Evolutionary conservation across 2,329 filamentous ascomycete genomes (phyloP).

Genomic region (Ceratocystis destructans): DNA sequence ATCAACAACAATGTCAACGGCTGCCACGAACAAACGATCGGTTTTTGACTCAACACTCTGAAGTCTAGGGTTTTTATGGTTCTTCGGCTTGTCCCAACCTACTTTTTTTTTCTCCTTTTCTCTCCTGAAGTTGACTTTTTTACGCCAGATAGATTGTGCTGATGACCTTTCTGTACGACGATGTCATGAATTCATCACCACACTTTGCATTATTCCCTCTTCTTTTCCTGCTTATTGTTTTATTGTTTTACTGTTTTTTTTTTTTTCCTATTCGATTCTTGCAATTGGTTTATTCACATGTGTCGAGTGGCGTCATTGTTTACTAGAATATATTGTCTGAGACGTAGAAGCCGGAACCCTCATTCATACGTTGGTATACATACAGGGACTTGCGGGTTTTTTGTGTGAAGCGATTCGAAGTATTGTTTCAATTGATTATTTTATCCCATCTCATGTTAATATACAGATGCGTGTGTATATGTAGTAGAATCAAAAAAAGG

Average conservation of each 20-base stretch:
- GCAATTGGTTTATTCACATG: background rate
- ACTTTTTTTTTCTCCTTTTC: background rate
- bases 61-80: background rate
- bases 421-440: constrained; percentile 1
- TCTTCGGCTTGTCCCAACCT: background rate
- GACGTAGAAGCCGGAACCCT: background rate
- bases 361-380: background rate
- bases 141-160: constrained; percentile 7
- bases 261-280: background rate
- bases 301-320: constrained; percentile 6
- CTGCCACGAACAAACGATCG: background rate
- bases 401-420: background rate
- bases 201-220: constrained; percentile 4
- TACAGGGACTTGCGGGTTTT: background rate
- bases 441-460: background rate
- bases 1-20: background rate
- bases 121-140: constrained; percentile 6
- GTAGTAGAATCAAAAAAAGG: no score
- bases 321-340: constrained; percentile 5
- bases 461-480: no score
- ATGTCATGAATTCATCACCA: constrained; percentile 8
- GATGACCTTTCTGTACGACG: constrained; percentile 5
- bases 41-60: background rate
- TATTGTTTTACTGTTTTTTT: background rate
- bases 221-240: constrained; percentile 10